Conservation (phyloP, 495 filamentous ascomycete genomes). For the Aspergillus heteromorphus region DNA sequence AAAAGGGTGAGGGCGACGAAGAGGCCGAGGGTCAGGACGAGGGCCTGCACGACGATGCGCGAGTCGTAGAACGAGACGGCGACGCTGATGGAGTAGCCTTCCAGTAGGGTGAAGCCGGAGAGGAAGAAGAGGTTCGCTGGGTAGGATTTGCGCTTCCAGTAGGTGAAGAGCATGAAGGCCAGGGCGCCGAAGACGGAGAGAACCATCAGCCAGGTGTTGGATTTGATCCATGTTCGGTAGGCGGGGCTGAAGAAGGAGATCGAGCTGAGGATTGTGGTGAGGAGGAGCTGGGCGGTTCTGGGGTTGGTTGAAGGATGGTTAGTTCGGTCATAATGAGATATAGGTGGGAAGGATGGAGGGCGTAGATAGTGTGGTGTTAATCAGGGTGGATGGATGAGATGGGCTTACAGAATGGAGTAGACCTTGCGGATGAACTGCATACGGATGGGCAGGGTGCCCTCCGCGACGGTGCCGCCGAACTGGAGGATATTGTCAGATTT, state of each 20-base stretch:
- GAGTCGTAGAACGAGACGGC: slow-evolving; percentile 82
- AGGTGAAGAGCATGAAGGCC: slow-evolving; percentile 79
- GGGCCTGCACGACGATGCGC: slow-evolving; percentile 79
- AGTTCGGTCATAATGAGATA: slow-evolving; percentile 1
- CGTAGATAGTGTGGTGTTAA: too few relatives aligned
- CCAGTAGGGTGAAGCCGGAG: slow-evolving; percentile 80
- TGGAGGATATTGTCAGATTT: slow-evolving; percentile 25
- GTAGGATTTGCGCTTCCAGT: slow-evolving; percentile 97
- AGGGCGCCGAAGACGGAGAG: slow-evolving; percentile 75
- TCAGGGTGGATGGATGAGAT: background rate
- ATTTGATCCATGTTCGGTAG: slow-evolving; percentile 87
- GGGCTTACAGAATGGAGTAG: slow-evolving; percentile 69
- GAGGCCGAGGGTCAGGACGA: slow-evolving; percentile 84
- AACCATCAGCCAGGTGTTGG: slow-evolving; percentile 78
- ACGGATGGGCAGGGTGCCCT: slow-evolving; percentile 89
- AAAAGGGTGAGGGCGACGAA: slow-evolving; percentile 91
- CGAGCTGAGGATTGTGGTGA: slow-evolving; percentile 73
- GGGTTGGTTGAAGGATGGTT: background rate
- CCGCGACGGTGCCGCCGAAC: slow-evolving; percentile 87
- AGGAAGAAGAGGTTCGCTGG: slow-evolving; percentile 93
- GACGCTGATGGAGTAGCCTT: slow-evolving; percentile 91
- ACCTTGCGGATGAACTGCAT: slow-evolving; percentile 98
- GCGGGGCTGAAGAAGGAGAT: slow-evolving; percentile 73
- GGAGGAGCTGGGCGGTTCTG: slow-evolving; percentile 81
- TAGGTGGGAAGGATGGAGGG: background rate